phyloP scores from a whole-genome alignment of 1,139 yeast species.

The Tardiomyces depauwii region DNA sequence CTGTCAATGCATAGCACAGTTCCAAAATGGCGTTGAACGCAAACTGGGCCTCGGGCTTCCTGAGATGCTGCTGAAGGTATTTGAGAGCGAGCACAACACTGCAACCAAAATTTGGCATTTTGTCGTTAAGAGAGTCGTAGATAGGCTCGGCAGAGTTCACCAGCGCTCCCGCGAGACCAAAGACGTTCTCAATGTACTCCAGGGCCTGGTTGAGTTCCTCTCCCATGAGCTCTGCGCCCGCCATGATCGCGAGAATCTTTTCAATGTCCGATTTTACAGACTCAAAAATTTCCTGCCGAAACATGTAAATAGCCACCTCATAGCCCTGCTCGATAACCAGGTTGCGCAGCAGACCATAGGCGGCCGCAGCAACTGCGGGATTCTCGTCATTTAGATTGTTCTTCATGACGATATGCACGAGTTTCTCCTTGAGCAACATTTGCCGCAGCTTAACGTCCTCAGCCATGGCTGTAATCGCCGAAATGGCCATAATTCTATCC shows the following conservation, averaged over 20 bases:
- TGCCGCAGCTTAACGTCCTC: slow-evolving; percentile 59
- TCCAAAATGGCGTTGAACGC: slow-evolving; percentile 4
- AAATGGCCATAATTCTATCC: slow-evolving; percentile 69
- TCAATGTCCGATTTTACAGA: slow-evolving; percentile 40
- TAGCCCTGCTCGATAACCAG: slow-evolving; percentile 83
- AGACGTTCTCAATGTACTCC: slow-evolving; percentile 62
- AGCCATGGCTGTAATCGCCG: slow-evolving; percentile 58
- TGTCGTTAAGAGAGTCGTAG: slow-evolving; percentile 38
- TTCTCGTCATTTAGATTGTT: slow-evolving; percentile 55
- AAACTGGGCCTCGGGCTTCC: background rate
- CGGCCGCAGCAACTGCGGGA: slow-evolving; percentile 67
- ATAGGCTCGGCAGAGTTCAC: slow-evolving; percentile 56
- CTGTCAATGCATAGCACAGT: slow-evolving; percentile 4
- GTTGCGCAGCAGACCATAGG: slow-evolving; percentile 72
- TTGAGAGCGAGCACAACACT: background rate
- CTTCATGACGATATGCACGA: slow-evolving; percentile 53
- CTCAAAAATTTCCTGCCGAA: slow-evolving; percentile 72
- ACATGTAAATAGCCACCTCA: slow-evolving; percentile 59
- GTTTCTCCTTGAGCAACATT: slow-evolving; percentile 55
- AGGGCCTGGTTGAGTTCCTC: slow-evolving; percentile 3
- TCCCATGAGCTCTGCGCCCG: background rate
- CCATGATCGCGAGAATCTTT: slow-evolving; percentile 29
- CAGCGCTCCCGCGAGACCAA: slow-evolving; percentile 58
- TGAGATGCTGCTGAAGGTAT: background rate
- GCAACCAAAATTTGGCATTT: slow-evolving; percentile 20